These are phyloP conservation scores for Mycena filopes DNA, from an alignment of 768 basidiomycete species.

Conservation along the genomic window DNA sequence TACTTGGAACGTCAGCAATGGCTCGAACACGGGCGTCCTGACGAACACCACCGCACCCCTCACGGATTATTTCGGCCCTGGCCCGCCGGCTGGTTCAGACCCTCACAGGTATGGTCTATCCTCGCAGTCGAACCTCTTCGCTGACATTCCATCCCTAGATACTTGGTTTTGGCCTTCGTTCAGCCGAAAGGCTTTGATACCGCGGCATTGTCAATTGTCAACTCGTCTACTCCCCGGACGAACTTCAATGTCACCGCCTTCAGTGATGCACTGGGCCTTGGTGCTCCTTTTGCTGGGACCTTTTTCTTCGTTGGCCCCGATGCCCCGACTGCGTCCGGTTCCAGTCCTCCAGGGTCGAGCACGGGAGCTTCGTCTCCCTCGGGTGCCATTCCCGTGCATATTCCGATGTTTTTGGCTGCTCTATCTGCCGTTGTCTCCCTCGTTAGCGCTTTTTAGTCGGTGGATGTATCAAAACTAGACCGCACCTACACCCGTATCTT, in stretches of 20 bases:
- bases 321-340: slow-evolving; percentile 15
- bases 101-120: slow-evolving; percentile 51
- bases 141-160: slow-evolving; percentile 25
- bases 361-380: no score
- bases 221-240: slow-evolving; percentile 45
- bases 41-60: slow-evolving; percentile 52
- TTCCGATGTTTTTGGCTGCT: background rate
- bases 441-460: no score
- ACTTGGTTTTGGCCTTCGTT: slow-evolving; percentile 37
- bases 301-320: slow-evolving; percentile 54
- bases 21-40: slow-evolving; percentile 42
- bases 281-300: slow-evolving; percentile 52
- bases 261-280: slow-evolving; percentile 44
- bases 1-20: no score
- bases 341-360: background rate
- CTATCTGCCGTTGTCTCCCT: no score
- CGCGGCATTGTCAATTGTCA: slow-evolving; percentile 39
- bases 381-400: background rate
- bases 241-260: slow-evolving; percentile 55
- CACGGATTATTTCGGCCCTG: slow-evolving; percentile 50
- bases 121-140: background rate
- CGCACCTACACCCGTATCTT: no score
- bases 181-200: slow-evolving; percentile 36
- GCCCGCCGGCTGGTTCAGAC: slow-evolving; percentile 53
- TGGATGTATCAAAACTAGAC: no score